Base-by-base conservation (phyloP, 257 asterid genomes). In the Thymus mandschuricus region DNA sequence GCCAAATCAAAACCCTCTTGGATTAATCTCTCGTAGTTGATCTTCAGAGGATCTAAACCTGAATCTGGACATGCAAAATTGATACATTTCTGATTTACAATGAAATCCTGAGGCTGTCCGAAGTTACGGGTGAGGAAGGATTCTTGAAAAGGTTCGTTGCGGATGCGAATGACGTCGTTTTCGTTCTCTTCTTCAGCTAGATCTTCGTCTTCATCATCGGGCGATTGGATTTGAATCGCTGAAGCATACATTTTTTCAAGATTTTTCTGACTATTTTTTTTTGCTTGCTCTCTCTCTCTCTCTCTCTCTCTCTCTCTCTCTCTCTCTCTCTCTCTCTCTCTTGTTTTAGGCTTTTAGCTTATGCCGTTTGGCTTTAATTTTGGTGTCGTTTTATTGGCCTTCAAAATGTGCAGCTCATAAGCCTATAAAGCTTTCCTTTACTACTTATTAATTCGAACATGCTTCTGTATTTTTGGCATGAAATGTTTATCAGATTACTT, bases 151-250 rank as follows among this genome's bases (percentile, higher is more conserved):
- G n/a, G 40, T 3, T 13, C 59, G 31, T 28, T 13, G 40, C 55
- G n/a, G 31, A 8, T 43, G 56, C 52, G 30, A 9, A 21, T 5
- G 51, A 38, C 68, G 58, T 72, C 74, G 74, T 45, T 34, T 49
- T 8, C 0, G 21, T 21, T 21, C 21, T 21, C 21, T 21, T 21
- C 21, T 21, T 21, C 21, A 21, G 21, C 21, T 21, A 21, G 76
- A 33, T 77, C 78, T 52, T 77, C 80, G 2, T 66, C 78, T 35
- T 67, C 78, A 65, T 72, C 74, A 11, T 67, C 58, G 7, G 68
- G 78, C 58, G 49, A 10, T 30, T 70, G 81, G 67, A 76, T 75
- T 56, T 60, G 70, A 62, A 74, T 75, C 46, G 68, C 69, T 41
- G 70, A 76, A 55, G 61, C 64, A 68, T 75, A 72, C 83, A 81